Percentiles rank a stretch among this genome's conserved stretches.
Conservation (phyloP, 1,284 basidiomycete species). For the Amylostereum areolatum region DNA sequence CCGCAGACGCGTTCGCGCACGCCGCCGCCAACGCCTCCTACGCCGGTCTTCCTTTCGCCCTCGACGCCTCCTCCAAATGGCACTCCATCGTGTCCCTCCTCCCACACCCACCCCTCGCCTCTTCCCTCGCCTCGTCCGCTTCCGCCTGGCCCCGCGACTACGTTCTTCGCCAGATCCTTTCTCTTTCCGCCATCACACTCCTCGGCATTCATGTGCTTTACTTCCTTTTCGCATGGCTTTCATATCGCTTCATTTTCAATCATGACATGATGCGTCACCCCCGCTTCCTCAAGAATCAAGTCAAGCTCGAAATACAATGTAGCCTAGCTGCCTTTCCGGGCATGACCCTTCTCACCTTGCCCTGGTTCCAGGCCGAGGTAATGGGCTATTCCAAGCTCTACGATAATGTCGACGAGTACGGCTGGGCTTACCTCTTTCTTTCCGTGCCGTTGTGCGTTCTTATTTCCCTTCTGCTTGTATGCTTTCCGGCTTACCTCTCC, state of each 20-base stretch:
- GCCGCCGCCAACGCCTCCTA: slow-evolving; percentile 21
- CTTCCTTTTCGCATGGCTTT: slow-evolving; percentile 80
- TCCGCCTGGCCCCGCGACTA: slow-evolving; percentile 81
- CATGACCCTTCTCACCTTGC: slow-evolving; percentile 81
- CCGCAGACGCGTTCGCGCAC: slow-evolving; percentile 50
- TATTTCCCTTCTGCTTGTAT: not conserved
- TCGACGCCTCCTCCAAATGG: slow-evolving; percentile 34
- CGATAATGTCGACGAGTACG: slow-evolving; percentile 68
- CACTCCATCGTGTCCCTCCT: slow-evolving; percentile 47
- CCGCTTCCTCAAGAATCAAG: slow-evolving; percentile 85
- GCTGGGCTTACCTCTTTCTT: slow-evolving; percentile 57
- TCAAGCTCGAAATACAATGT: slow-evolving; percentile 75
- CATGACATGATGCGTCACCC: slow-evolving; percentile 96
- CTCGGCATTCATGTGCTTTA: slow-evolving; percentile 81
- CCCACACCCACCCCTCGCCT: slow-evolving; percentile 48
- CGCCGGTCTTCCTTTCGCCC: slow-evolving; percentile 28
- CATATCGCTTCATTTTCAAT: slow-evolving; percentile 90
- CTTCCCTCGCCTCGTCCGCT: slow-evolving; percentile 24
- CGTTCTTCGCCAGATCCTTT: slow-evolving; percentile 73
- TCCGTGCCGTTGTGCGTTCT: slow-evolving; percentile 57
- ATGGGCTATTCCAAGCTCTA: slow-evolving; percentile 84
- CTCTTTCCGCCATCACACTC: slow-evolving; percentile 71
- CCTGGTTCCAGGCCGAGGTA: slow-evolving; percentile 93
- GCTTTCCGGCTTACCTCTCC: slow-evolving; percentile 1
- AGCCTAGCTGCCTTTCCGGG: slow-evolving; percentile 77